Evolutionary conservation across 345 rosid genomes (phyloP), one percentile per base, ranked within the genome.

Genomic region (Hibiscus trionum): DNA sequence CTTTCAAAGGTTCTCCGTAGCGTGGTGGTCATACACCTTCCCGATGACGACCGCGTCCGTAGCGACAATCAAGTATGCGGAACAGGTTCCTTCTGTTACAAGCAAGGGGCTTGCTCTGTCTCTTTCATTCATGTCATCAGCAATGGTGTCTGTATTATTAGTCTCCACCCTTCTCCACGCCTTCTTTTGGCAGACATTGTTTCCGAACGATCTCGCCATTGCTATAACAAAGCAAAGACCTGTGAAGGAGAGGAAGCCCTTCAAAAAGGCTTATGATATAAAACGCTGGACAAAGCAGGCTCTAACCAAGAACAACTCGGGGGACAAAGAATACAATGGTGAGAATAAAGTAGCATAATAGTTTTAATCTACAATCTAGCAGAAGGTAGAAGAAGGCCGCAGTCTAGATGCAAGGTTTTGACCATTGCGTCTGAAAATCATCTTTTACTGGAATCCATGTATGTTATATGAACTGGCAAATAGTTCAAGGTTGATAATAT

Each of bases 1-100:
- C 55, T 33, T 61, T 53, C n/a, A 72, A 85, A 90, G 96, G 81
- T 95, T 95, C 68, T 95, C 97, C 0, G 91, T 91, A 65, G 96
- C 97, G 16, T 91, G 97, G 97, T 94, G 97, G 97, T 88, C 99
- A 6, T 95, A 95, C 77, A 95, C 97, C 55, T 91, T 95, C 56
- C 97, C 97, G 2, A 95, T 95, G 99, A 92, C 97, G 50, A 90
- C 97, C 0, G 93, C 81, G 35, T 88, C 97, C 17, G 93, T 95
- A 72, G 97, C 99, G 9, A 89, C 94, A 0, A 87, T 95, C 71
- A 92, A 90, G 84, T 90, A 89, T 69, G 93, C 97, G 29, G 94
- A 92, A 83, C 86, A 89, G 3, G 96, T 84, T 55, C 99, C 97
- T 64, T 82, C 79, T 16, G 29, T 73, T 49, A 11, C 78, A 8